phyloP scores from a whole-genome alignment of 208 protist genomes.

The Crithidia sp. region DNA sequence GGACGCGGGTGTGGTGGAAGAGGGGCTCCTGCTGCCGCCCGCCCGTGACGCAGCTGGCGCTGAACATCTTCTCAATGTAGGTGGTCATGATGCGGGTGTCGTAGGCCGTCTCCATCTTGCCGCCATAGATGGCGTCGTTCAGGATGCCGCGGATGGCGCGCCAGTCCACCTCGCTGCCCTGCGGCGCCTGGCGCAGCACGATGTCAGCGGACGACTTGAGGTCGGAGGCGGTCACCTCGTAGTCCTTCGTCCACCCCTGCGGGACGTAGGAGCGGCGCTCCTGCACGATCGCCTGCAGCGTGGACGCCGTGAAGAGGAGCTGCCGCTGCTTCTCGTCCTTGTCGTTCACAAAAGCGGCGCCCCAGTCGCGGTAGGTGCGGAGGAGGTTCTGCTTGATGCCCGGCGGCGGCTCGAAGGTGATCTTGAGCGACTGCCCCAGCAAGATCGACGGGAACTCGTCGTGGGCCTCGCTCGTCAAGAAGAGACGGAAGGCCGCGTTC shows the following conservation, averaged over 20 bases:
- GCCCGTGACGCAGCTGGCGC: slow-evolving; percentile 56
- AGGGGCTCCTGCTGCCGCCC: slow-evolving; percentile 64
- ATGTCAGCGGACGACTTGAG: slow-evolving; percentile 93
- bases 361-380: slow-evolving; percentile 93
- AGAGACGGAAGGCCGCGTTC: slow-evolving; percentile 93
- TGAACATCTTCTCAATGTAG: slow-evolving; percentile 94
- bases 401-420: slow-evolving; percentile 96
- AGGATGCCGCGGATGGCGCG: slow-evolving; percentile 93
- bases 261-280: slow-evolving; percentile 97
- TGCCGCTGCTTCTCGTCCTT: slow-evolving; percentile 77
- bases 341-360: slow-evolving; percentile 54
- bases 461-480: slow-evolving; percentile 96
- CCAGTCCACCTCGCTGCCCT: slow-evolving; percentile 82
- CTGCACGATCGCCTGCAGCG: slow-evolving; percentile 97
- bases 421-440: slow-evolving; percentile 94
- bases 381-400: slow-evolving; percentile 96
- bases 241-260: slow-evolving; percentile 97
- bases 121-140: slow-evolving; percentile 96
- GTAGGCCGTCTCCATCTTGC: slow-evolving; percentile 95
- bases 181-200: slow-evolving; percentile 73
- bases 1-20: slow-evolving; percentile 68
- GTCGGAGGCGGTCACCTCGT: slow-evolving; percentile 96
- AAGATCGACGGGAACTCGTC: slow-evolving; percentile 95
- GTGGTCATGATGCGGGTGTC: slow-evolving; percentile 93
- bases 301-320: slow-evolving; percentile 94